Base-by-base conservation (phyloP, 2,329 filamentous ascomycete genomes). In the Lachnum nothofagi region DNA sequence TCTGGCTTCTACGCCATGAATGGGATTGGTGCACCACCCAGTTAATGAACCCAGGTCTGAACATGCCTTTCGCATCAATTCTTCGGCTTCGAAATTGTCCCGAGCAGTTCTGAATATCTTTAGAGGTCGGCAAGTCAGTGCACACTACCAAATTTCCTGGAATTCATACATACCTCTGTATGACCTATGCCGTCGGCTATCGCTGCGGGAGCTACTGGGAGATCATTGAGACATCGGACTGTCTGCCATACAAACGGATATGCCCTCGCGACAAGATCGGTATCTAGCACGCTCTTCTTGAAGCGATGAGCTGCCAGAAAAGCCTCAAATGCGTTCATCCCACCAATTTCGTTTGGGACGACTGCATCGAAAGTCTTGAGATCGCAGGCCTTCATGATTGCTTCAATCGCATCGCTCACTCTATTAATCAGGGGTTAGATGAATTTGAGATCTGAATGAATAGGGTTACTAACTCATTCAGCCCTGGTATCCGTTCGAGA, bases 271-370 rank as follows among this genome's bases (percentile, higher is more conserved):
- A 64, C 62, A 31, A 60, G 54, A 51, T 64, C 62, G 2, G 57
- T 63, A 33, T 64, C 62, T 2, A 64, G 46, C 2, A 52, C 49
- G 16, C 53, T 56, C 53, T 60, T 63, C 5, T 53, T 47, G 17
- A 63, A 59, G 19, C 59, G 56, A 22, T 60, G 52, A 3, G 54
- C 61, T 12, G 57, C 56, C 7, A 64, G 52, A 8, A 64, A 43
- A 12, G 60, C 56, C 47, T 64, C 61, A 25, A 64, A 63, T 1
- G 61, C 81, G 54, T 86, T 86, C 4, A 74, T 75, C 5, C 83
- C 82, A n/a, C 83, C 83, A 46, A 86, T 82, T 58, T 86, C 82
- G 9, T 84, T 63, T 1, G 78, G 73, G 52, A 85, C 78, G 52
- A 84, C 76, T 31, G 79, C 77, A 17, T 80, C 60, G 39, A 64